These are phyloP conservation scores for Pseudoneurospora amorphoporcata DNA, from an alignment of 495 filamentous ascomycete species.

Conservation along the genomic window DNA sequence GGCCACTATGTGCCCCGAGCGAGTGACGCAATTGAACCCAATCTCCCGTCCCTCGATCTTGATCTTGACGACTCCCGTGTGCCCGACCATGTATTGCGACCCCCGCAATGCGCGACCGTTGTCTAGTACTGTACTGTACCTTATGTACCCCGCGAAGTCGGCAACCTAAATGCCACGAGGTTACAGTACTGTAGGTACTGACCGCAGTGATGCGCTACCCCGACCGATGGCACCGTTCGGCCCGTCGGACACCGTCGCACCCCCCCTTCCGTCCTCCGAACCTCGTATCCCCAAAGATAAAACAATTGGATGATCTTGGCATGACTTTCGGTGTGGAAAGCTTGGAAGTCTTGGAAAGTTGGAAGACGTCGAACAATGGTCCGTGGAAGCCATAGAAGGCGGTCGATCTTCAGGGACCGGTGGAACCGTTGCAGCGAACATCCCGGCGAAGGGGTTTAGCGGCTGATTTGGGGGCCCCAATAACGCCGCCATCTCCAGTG, in stretches of 20 bases:
- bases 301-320: not conserved
- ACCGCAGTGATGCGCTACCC: too few species aligned
- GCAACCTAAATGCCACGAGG: not conserved
- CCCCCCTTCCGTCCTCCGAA: not conserved
- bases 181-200: not conserved
- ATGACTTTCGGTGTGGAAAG: not conserved
- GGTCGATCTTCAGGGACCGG: not conserved
- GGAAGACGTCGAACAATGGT: not conserved
- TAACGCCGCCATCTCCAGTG: not conserved
- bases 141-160: not conserved
- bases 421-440: not conserved
- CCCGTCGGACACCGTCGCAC: not conserved
- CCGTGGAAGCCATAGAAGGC: not conserved
- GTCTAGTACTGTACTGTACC: too few species aligned
- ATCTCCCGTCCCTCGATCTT: too few species aligned
- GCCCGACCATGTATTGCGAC: not conserved
- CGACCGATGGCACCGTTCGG: not conserved
- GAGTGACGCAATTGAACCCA: too few species aligned
- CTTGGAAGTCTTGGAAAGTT: not conserved
- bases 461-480: not conserved
- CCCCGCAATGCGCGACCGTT: not conserved
- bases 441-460: not conserved
- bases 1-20: too few species aligned
- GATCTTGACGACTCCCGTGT: too few species aligned
- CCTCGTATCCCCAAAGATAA: not conserved